Percentiles rank a stretch among this genome's conserved stretches.
phyloP scores from a whole-genome alignment of 345 rosid genomes.

The Eucalyptus brandiana region DNA sequence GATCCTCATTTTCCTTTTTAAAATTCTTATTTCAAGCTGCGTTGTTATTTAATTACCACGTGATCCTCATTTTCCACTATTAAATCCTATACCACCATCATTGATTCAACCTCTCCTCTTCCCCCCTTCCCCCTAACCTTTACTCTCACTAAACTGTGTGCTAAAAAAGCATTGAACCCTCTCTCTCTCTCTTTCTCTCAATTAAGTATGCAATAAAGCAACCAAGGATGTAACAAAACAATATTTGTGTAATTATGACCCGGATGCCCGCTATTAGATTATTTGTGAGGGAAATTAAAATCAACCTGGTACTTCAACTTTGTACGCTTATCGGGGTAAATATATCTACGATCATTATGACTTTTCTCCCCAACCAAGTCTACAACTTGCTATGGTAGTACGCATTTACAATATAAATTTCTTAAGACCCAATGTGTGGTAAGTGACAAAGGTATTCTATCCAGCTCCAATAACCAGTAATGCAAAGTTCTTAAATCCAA shows the following conservation, averaged over 20 bases:
- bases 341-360: background rate
- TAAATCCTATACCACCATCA: background rate
- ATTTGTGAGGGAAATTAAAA: background rate
- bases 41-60: background rate
- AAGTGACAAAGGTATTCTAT: background rate
- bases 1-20: background rate
- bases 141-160: background rate
- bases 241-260: background rate
- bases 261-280: background rate
- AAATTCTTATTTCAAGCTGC: background rate
- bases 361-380: background rate
- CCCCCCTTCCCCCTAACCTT: background rate
- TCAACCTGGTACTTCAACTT: background rate
- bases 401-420: background rate
- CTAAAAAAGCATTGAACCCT: background rate
- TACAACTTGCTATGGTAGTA: background rate
- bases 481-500: background rate
- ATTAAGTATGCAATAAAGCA: too few relatives aligned
- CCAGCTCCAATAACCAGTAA: background rate
- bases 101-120: background rate
- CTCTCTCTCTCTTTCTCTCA: too few relatives aligned
- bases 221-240: background rate
- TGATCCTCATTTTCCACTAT: background rate
- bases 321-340: background rate
- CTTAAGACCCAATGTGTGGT: background rate